Evolutionary conservation across 1,139 yeast species (phyloP).

Genomic region (Nakaseomyces nivariensis): DNA sequence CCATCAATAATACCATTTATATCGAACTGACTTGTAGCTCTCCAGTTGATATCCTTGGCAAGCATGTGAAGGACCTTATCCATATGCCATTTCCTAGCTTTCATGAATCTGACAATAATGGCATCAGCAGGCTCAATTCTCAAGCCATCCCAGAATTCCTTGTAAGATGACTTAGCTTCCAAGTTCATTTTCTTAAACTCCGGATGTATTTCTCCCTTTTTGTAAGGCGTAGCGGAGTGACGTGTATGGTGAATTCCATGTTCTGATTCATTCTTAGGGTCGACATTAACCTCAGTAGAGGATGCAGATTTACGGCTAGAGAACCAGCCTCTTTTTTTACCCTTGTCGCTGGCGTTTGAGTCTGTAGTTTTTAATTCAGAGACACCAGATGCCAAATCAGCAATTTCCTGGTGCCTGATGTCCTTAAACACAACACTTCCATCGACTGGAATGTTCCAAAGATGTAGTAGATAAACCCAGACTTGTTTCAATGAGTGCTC

Average conservation of each 20-base stretch:
- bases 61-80: conserved; percentile 54
- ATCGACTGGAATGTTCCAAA: conserved; percentile 48
- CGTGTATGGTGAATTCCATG: conserved; percentile 1
- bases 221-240: conserved; percentile 3
- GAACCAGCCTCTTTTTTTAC: neutral
- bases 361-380: neutral
- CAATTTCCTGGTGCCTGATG: neutral
- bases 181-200: conserved; percentile 36
- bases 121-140: conserved; percentile 66
- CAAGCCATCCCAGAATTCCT: conserved; percentile 44
- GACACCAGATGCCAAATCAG: neutral
- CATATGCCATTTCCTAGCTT: conserved; percentile 67
- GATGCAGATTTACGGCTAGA: neutral
- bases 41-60: conserved; percentile 59
- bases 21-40: conserved; percentile 39
- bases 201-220: conserved; percentile 26
- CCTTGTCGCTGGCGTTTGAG: neutral
- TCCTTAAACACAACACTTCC: conserved; percentile 25
- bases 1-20: conserved; percentile 48
- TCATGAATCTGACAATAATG: conserved; percentile 48
- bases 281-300: neutral
- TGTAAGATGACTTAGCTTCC: conserved; percentile 37
- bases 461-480: conserved; percentile 58
- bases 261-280: neutral
- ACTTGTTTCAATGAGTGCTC: conserved; percentile 62